These are phyloP conservation scores for Ganoderma boninense DNA, from an alignment of 1,284 basidiomycete species.

Conservation along the genomic window DNA sequence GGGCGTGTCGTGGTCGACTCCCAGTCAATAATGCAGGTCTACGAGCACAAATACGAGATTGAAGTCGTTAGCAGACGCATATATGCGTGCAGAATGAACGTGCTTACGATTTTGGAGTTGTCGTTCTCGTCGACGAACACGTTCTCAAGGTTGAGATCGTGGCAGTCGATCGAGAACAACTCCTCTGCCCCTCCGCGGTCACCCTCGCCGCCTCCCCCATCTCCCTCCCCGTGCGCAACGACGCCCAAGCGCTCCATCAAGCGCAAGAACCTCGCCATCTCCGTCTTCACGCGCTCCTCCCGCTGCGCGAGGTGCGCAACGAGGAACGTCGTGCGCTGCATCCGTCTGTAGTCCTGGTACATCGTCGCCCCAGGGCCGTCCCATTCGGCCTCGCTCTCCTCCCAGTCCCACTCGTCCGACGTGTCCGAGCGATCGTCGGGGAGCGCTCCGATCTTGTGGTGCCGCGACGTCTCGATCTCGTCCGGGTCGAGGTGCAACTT, in stretches of 20 bases:
- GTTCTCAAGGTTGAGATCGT: constrained; percentile 83
- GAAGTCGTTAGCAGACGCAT: not conserved
- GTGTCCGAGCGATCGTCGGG: constrained; percentile 75
- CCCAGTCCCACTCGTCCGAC: constrained; percentile 75
- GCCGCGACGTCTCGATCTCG: constrained; percentile 72
- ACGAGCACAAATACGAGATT: not conserved
- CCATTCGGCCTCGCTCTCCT: constrained; percentile 81
- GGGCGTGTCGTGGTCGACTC: constrained; percentile 85
- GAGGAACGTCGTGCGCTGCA: constrained; percentile 79
- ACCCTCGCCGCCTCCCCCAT: constrained; percentile 40
- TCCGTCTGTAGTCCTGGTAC: constrained; percentile 81
- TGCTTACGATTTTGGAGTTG: constrained; percentile 71
- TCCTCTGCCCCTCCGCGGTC: constrained; percentile 44
- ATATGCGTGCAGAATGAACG: not conserved
- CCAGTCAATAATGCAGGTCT: constrained; percentile 89
- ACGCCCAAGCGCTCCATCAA: constrained; percentile 67
- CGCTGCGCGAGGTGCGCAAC: constrained; percentile 70
- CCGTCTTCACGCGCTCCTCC: constrained; percentile 66
- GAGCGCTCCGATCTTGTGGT: constrained; percentile 69
- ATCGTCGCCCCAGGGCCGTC: constrained; percentile 75
- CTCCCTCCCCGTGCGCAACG: constrained; percentile 36
- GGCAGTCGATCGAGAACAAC: constrained; percentile 78
- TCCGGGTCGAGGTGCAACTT: constrained; percentile 79
- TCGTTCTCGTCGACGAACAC: constrained; percentile 79
- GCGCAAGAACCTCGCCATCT: constrained; percentile 73